phyloP scores from a whole-genome alignment of 78 protist species.

The Anaeramoeba flamelloides region DNA sequence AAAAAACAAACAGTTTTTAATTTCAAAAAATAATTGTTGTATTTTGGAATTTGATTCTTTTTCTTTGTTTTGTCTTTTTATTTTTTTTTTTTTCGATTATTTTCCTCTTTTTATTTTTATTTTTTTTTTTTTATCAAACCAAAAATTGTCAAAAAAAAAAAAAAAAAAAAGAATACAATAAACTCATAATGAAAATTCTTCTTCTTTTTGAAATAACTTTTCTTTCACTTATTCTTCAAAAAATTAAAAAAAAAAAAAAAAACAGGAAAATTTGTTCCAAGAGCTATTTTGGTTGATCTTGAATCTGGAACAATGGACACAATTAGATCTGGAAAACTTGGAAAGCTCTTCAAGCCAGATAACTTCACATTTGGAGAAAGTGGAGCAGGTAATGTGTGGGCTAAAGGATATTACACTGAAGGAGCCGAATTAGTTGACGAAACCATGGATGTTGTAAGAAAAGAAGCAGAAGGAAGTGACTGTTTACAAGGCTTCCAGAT shows the following conservation, averaged over 20 bases:
- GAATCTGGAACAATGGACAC: slow-evolving; percentile 94
- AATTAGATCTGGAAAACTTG: slow-evolving; percentile 61
- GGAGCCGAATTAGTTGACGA: slow-evolving; percentile 82
- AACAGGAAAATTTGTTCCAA: slow-evolving; percentile 83
- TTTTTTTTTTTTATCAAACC: too few relatives aligned
- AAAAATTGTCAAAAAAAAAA: too few relatives aligned
- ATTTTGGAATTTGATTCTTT: too few relatives aligned
- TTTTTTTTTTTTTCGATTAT: too few relatives aligned
- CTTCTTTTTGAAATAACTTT: too few relatives aligned
- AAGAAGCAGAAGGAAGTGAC: slow-evolving; percentile 88
- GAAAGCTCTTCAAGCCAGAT: slow-evolving; percentile 78
- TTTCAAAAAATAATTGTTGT: too few relatives aligned
- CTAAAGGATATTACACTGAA: slow-evolving; percentile 93
- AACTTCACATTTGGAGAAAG: slow-evolving; percentile 78
- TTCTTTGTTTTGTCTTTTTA: too few relatives aligned
- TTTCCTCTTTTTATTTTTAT: too few relatives aligned
- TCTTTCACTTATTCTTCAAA: too few relatives aligned
- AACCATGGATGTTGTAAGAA: slow-evolving; percentile 85
- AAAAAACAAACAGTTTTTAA: too few relatives aligned
- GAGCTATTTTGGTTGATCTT: slow-evolving; percentile 90
- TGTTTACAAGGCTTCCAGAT: slow-evolving; percentile 97
- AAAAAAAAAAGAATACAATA: too few relatives aligned
- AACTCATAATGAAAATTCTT: too few relatives aligned
- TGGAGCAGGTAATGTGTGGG: slow-evolving; percentile 91
- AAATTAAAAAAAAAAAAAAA: slow-evolving; percentile 89